Base-by-base conservation (phyloP, 345 rosid genomes). In the Boechera retrofracta region DNA sequence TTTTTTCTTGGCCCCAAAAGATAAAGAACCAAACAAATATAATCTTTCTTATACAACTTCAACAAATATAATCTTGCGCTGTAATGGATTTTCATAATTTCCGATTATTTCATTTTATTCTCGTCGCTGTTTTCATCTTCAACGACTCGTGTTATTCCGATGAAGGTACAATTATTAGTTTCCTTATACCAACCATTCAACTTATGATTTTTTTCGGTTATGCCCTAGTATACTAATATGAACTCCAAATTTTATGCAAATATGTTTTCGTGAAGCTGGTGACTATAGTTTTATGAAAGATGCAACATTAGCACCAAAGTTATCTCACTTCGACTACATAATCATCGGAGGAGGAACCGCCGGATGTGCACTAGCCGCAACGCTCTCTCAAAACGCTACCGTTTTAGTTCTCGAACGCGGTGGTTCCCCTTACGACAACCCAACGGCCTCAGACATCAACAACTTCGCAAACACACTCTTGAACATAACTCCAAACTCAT, bases 281-380 rank as follows among this genome's bases (percentile, higher is more conserved):
- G 5, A 75, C 33, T 82, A 82, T 63, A 70, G 80, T 2, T 91
- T 91, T 78, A 55, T 87, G 74, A 85, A 74, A 16, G 89, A 89
- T 55, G 95, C 91, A 62, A 81, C 75, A 21, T 52, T 70, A 26
- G 88, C 93, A 2, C 87, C 93, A 3, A 9, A 5, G 47, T 6
- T 80, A 3, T 64, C 78, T 5, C 66, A 51, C 71, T 80, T 79
- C 21, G 91, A 92, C 83, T 92, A 92, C 81, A 86, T 92, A 38
- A 41, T 88, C 48, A 72, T 92, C 54, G 97, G 96, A 3, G 96
- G 97, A 24, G 96, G 94, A 66, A 81, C 97, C 5, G 66, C 92
- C 0, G 97, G 96, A 2, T 92, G 94, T 62, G 83, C 97, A 6
- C 31, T 92, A 28, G 92, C 96, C 0, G 94, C 96, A 44, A 88